Conservation (phyloP, 495 filamentous ascomycete genomes). For the Aspergillus ellipticus region DNA sequence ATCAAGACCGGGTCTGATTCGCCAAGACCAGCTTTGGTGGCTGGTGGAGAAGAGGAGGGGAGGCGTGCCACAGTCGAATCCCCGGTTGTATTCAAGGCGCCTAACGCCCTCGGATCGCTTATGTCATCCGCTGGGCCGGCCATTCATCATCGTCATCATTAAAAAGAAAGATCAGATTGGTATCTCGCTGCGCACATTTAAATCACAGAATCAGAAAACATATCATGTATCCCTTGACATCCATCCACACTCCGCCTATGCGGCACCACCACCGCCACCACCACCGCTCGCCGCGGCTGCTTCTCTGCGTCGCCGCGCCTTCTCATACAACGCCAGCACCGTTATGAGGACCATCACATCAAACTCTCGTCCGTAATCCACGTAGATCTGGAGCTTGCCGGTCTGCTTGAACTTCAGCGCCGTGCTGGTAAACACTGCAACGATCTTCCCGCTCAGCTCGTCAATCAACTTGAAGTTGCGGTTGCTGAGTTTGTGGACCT, state of each 20-base stretch:
- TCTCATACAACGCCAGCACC: constrained; percentile 21
- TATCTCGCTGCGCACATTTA: background rate
- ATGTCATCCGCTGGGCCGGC: background rate
- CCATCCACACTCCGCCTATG: background rate
- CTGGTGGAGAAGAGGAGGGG: background rate
- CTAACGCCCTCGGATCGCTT: background rate
- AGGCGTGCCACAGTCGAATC: too few relatives aligned
- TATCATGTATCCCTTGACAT: too few relatives aligned
- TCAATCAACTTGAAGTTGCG: constrained; percentile 31
- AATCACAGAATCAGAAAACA: background rate
- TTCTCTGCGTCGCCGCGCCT: constrained; percentile 15
- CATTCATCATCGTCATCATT: background rate
- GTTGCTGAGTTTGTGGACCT: constrained; percentile 5
- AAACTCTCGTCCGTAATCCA: constrained; percentile 19
- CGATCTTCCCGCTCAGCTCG: constrained; percentile 19
- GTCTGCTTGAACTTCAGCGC: constrained; percentile 19
- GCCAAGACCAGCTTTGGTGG: background rate
- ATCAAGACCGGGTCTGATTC: background rate
- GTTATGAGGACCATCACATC: constrained; percentile 23
- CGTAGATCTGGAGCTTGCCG: constrained; percentile 21
- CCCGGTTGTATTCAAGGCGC: too few relatives aligned
- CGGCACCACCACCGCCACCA: constrained; percentile 16
- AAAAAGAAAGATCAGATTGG: background rate
- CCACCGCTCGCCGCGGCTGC: constrained; percentile 1
- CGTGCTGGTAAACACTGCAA: constrained; percentile 29